These are phyloP conservation scores for Paecilomyces niveus DNA, from an alignment of 2,329 filamentous ascomycete species.

Conservation along the genomic window DNA sequence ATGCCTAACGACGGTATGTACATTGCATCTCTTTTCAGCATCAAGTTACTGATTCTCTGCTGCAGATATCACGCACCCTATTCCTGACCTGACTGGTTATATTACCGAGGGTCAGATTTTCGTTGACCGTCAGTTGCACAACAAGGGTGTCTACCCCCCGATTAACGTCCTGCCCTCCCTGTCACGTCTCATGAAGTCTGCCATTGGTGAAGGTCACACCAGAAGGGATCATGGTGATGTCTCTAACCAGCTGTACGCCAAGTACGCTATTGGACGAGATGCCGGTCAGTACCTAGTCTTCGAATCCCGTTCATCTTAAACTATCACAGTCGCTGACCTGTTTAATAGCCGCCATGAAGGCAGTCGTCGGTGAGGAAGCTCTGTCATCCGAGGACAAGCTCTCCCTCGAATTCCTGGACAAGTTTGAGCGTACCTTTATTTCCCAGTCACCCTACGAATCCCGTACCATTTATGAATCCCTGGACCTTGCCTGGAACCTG, in stretches of 20 bases:
- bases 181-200: conserved; percentile 99
- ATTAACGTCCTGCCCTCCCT: conserved; percentile 98
- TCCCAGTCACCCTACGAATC: conserved; percentile 87
- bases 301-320: not conserved
- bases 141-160: conserved; percentile 96
- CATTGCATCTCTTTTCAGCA: not conserved
- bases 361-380: conserved; percentile 96
- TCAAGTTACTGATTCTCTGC: not conserved
- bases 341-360: conserved; percentile 80
- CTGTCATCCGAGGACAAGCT: conserved; percentile 94
- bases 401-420: conserved; percentile 94
- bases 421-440: conserved; percentile 96
- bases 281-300: conserved; percentile 44
- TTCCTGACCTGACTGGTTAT: conserved; percentile 97
- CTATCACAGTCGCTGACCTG: not conserved
- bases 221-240: conserved; percentile 96
- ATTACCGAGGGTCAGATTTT: conserved; percentile 99
- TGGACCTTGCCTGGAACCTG: conserved; percentile 94
- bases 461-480: conserved; percentile 82
- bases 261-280: conserved; percentile 98
- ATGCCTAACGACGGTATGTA: conserved; percentile 90
- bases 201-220: conserved; percentile 95
- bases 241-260: conserved; percentile 98
- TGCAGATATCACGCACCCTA: conserved; percentile 90
- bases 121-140: conserved; percentile 85